Percentiles rank a stretch among this genome's conserved stretches.
phyloP scores from a whole-genome alignment of 1,139 yeast species.

The Suhomyces terraborum region DNA sequence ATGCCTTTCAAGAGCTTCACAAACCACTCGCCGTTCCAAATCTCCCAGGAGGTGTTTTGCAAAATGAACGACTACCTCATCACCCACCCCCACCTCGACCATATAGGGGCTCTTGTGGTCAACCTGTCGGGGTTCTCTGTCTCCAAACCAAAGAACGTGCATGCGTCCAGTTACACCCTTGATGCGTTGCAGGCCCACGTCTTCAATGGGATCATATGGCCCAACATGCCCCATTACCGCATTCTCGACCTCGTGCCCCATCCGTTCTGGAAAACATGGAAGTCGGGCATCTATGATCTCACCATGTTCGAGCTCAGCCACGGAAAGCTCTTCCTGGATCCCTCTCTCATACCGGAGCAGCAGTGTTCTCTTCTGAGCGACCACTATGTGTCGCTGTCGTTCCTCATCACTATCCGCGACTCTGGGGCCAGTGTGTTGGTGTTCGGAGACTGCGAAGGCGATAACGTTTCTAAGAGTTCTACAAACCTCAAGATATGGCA shows the following conservation, averaged over 20 bases:
- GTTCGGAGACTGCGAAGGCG: slow-evolving; percentile 86
- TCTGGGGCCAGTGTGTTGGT: slow-evolving; percentile 47
- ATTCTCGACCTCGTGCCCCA: slow-evolving; percentile 26
- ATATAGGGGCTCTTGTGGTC: slow-evolving; percentile 65
- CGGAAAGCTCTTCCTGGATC: slow-evolving; percentile 27
- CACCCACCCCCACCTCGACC: slow-evolving; percentile 88
- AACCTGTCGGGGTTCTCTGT: slow-evolving; percentile 63
- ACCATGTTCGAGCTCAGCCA: slow-evolving; percentile 44
- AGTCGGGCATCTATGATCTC: slow-evolving; percentile 24
- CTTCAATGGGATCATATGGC: slow-evolving; percentile 83
- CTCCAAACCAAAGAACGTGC: slow-evolving; percentile 41
- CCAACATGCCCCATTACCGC: slow-evolving; percentile 54
- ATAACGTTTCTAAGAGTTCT: slow-evolving; percentile 43
- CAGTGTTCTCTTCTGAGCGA: slow-evolving; percentile 10
- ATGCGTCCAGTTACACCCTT: slow-evolving; percentile 57
- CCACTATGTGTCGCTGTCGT: slow-evolving; percentile 49
- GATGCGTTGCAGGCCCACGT: slow-evolving; percentile 54
- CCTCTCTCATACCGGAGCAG: not conserved
- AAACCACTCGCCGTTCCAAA: slow-evolving; percentile 21
- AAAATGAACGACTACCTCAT: slow-evolving; percentile 53
- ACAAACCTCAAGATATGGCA: slow-evolving; percentile 60
- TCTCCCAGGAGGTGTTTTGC: slow-evolving; percentile 35
- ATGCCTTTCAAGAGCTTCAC: slow-evolving; percentile 33
- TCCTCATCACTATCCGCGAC: slow-evolving; percentile 42
- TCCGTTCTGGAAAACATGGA: slow-evolving; percentile 19